Evolutionary conservation across 2,329 filamentous ascomycete genomes (phyloP).

Genomic region (Epichloe coenophiala): DNA sequence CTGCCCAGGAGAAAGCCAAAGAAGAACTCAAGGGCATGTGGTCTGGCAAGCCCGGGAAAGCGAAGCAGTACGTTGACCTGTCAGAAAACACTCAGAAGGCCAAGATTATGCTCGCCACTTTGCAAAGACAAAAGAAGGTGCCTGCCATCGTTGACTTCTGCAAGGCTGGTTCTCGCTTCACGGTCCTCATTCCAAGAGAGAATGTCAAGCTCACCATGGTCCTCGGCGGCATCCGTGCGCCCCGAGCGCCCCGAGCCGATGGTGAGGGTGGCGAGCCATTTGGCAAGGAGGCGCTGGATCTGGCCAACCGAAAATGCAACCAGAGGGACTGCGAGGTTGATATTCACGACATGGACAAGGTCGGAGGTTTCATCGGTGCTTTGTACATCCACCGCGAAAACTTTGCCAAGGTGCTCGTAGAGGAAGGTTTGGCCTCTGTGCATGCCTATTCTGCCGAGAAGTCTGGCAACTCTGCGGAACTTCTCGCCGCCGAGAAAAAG

Average conservation of each 20-base stretch:
- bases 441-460: conserved; percentile 95
- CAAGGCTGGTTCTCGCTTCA: conserved; percentile 93
- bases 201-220: conserved; percentile 92
- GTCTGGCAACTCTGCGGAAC: conserved; percentile 75
- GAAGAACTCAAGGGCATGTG: conserved; percentile 88
- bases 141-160: conserved; percentile 93
- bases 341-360: conserved; percentile 88
- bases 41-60: conserved; percentile 76
- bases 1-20: conserved; percentile 71
- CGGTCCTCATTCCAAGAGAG: conserved; percentile 79
- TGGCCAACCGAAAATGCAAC: conserved; percentile 76
- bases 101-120: conserved; percentile 77
- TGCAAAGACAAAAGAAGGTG: conserved; percentile 84
- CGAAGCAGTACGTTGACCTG: conserved; percentile 73
- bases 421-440: conserved; percentile 85
- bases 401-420: conserved; percentile 83
- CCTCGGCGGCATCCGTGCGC: conserved; percentile 81
- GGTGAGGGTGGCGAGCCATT: conserved; percentile 80
- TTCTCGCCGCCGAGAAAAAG: conserved; percentile 73
- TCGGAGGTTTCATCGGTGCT: conserved; percentile 92
- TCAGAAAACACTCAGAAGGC: conserved; percentile 90
- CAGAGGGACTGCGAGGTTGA: conserved; percentile 96
- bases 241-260: conserved; percentile 65
- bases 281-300: conserved; percentile 84
- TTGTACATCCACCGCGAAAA: conserved; percentile 90